Evolutionary conservation across 2,329 filamentous ascomycete genomes (phyloP).

Genomic region (Ophiostoma sp.): DNA sequence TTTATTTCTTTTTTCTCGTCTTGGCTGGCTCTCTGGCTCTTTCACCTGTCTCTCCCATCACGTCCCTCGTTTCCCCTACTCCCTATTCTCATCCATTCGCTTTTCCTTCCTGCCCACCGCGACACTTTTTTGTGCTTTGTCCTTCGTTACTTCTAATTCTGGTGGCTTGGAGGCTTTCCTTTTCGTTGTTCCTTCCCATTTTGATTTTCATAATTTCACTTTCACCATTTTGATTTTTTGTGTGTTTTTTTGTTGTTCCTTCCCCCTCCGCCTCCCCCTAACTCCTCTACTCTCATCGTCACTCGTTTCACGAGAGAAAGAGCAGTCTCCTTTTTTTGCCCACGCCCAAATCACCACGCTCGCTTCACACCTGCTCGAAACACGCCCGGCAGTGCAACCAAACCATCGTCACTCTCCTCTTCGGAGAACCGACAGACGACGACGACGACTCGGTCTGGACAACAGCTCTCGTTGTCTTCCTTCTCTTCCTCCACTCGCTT

Average conservation of each 20-base stretch:
- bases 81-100: not conserved
- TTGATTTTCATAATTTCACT: not conserved
- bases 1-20: not conserved
- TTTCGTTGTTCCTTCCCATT: conserved; percentile 14
- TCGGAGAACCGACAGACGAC: not conserved
- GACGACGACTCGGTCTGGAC: not conserved
- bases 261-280: not conserved
- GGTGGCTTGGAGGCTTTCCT: conserved; percentile 11
- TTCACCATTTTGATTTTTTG: conserved; percentile 4
- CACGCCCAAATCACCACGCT: conserved; percentile 1
- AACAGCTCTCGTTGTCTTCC: not conserved
- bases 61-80: not conserved
- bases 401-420: not conserved
- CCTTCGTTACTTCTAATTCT: conserved; percentile 5
- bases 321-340: conserved; percentile 17
- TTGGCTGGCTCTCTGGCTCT: not conserved
- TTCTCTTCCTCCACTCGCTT: not conserved
- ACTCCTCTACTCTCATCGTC: conserved; percentile 8
- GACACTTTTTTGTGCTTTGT: conserved; percentile 8
- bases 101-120: not conserved
- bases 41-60: not conserved
- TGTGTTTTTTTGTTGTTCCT: not conserved
- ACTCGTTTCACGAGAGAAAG: conserved; percentile 22
- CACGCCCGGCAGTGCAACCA: conserved; percentile 6
- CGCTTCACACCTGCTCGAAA: conserved; percentile 13